Evolutionary conservation across 164 flowering plant species (phyloP).

Genomic region (Magnolia sinica): DNA sequence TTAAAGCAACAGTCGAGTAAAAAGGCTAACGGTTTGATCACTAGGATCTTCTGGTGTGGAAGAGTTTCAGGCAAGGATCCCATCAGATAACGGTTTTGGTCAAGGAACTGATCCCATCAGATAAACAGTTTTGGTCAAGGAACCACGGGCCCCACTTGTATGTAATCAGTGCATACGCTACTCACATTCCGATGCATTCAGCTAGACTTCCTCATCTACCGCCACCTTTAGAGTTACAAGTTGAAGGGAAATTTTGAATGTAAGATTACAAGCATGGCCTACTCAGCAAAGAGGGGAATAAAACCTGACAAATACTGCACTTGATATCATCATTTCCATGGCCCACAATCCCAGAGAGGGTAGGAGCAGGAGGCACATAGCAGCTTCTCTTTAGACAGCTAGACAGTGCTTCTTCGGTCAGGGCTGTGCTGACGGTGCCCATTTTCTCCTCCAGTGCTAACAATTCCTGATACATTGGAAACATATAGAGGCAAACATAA

Average conservation of each 20-base stretch:
- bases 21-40: no score
- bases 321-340: conserved; percentile 52
- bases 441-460: conserved; percentile 89
- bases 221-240: background rate
- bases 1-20: no score
- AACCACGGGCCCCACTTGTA: background rate
- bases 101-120: background rate
- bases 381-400: conserved; percentile 54
- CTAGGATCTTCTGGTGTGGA: no score
- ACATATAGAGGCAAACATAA: background rate
- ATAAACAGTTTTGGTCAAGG: background rate
- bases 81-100: background rate
- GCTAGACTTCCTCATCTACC: background rate
- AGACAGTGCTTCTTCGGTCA: conserved; percentile 66
- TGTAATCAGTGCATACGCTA: background rate
- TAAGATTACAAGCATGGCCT: background rate
- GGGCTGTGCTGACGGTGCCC: conserved; percentile 93
- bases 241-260: background rate
- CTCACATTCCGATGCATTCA: background rate
- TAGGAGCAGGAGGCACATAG: conserved; percentile 27
- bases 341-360: conserved; percentile 11
- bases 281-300: background rate
- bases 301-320: conserved; percentile 97
- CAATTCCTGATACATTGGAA: conserved; percentile 53
- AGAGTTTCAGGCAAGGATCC: no score